These are phyloP conservation scores for Lactarius pseudohatsudake DNA, from an alignment of 768 basidiomycete genomes.

Conservation along the genomic window DNA sequence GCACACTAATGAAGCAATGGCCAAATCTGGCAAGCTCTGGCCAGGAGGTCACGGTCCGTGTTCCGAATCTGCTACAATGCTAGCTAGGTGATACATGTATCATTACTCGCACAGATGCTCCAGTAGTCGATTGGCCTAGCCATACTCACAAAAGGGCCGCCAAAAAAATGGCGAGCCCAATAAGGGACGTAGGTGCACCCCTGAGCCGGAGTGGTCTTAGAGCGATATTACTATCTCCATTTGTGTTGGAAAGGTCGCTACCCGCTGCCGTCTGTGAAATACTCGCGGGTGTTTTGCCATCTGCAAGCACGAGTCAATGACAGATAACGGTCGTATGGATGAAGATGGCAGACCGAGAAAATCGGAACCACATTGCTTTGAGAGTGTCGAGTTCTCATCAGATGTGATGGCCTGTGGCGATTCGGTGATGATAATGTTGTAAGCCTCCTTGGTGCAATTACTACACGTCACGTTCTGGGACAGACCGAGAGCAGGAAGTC, in stretches of 20 bases:
- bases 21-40: constrained; percentile 17
- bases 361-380: constrained; percentile 34
- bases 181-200: neutral
- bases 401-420: constrained; percentile 30
- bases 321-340: neutral
- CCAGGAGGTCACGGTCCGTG: neutral
- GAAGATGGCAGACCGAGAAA: constrained; percentile 34
- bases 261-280: constrained; percentile 32
- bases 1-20: neutral
- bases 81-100: neutral
- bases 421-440: constrained; percentile 33
- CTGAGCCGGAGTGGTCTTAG: neutral
- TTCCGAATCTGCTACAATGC: neutral
- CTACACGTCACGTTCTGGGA: constrained; percentile 35
- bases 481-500: constrained; percentile 25
- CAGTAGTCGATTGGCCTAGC: neutral
- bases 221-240: neutral
- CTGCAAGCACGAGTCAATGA: constrained; percentile 27
- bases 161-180: constrained; percentile 1
- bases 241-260: neutral
- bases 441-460: constrained; percentile 38
- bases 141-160: constrained; percentile 5
- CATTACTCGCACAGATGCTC: neutral
- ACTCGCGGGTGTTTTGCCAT: constrained; percentile 33
- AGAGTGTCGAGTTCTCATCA: constrained; percentile 26